A percentile compares a stretch with the other conserved stretches of the same genome.
These are phyloP conservation scores for Xylariomycetidae sp. DNA, from an alignment of 2,329 filamentous ascomycete species.

Conservation along the genomic window DNA sequence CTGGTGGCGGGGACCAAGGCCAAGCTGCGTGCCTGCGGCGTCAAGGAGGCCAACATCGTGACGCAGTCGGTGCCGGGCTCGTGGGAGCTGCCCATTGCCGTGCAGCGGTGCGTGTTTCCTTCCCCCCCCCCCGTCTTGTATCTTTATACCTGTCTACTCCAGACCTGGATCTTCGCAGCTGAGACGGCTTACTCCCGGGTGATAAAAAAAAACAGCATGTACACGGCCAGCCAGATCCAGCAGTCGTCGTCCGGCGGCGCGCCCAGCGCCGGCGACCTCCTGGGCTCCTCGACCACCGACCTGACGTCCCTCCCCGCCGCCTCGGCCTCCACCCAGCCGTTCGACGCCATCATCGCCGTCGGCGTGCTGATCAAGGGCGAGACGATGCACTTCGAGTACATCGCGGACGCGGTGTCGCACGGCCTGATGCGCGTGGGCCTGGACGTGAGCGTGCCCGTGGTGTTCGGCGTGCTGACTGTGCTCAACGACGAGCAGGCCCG, in stretches of 20 bases:
- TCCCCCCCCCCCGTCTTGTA: not conserved
- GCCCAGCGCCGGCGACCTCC: slow-evolving; percentile 67
- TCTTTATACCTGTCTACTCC: not conserved
- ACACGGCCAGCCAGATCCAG: slow-evolving; percentile 81
- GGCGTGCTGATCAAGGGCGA: slow-evolving; percentile 97
- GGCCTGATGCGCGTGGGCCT: slow-evolving; percentile 93
- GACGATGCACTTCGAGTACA: slow-evolving; percentile 99
- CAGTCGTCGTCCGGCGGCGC: slow-evolving; percentile 58
- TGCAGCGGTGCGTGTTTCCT: slow-evolving; percentile 61
- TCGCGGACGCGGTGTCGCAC: slow-evolving; percentile 82
- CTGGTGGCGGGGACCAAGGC: slow-evolving; percentile 76
- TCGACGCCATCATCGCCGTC: slow-evolving; percentile 92
- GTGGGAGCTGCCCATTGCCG: slow-evolving; percentile 89
- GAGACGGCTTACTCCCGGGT: slow-evolving; percentile 4
- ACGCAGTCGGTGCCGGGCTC: slow-evolving; percentile 86
- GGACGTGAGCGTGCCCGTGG: slow-evolving; percentile 79
- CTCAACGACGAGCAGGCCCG: slow-evolving; percentile 82
- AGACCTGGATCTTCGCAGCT: slow-evolving; percentile 3
- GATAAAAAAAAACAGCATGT: no score
- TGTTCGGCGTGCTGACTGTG: slow-evolving; percentile 89
- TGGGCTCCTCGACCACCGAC: slow-evolving; percentile 63
- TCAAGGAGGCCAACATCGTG: slow-evolving; percentile 82
- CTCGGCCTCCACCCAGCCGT: slow-evolving; percentile 47
- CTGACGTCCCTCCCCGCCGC: slow-evolving; percentile 44
- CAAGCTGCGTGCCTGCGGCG: slow-evolving; percentile 70